Base-by-base conservation (phyloP, 257 asterid species). In the Gardenia jasminoides region DNA sequence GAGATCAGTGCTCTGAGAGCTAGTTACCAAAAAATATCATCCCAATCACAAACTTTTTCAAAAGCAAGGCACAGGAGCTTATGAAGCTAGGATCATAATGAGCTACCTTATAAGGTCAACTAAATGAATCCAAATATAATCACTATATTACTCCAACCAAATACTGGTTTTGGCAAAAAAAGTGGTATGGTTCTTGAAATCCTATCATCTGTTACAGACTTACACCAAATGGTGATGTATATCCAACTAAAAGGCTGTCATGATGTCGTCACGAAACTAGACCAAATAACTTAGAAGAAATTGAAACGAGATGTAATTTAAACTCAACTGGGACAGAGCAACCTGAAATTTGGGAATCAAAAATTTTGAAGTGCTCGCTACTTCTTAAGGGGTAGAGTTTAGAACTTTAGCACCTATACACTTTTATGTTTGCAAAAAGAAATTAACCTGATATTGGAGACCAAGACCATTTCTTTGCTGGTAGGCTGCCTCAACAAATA, bases 401-500 rank as follows among this genome's bases (percentile, higher is more conserved):
- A 67, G 7, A 33, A 33, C 70, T 33, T 6, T 2, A 67, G 64
- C 28, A 20, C 28, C 64, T 26, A 67, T 1, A 47, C 1, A 6
- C 3, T 12, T 28, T 30, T 41, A 41, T 28, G 20, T 26, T 88
- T 76, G 76, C 92, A 77, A 7, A 24, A 67, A 19, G 72, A 67
- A 67, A 67, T 43, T 67, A 22, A 67, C 72, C 72, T 36, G 72
- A 67, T 13, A 67, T 17, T 36, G 47, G 46, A 67, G 47, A 67
- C 17, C 33, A 67, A 7, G 26, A 67, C 47, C 12, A 67, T 67
- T 67, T 16, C 48, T 31, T 0, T 67, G 10, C 28, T 36, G 47
- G 17, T 6, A 67, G 47, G 72, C 26, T 33, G 31, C 48, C 47
- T 7, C 72, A 20, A 36, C 12, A 4, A 84, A 86, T 82, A 93